Evolutionary conservation across 345 rosid genomes (phyloP).

Genomic region (Reutealis trisperma): DNA sequence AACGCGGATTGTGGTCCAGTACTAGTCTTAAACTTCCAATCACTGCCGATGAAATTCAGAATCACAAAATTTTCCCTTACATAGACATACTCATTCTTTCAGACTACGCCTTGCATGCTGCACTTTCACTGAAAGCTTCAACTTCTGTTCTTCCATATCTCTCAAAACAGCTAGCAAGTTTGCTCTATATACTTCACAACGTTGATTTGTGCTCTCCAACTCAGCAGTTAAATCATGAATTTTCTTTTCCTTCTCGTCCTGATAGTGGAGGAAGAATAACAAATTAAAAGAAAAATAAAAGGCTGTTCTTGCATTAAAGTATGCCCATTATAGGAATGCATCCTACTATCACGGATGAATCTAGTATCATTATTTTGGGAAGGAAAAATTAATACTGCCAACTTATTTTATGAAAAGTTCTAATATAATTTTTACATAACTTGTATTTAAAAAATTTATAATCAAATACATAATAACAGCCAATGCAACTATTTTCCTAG

Average conservation of each 20-base stretch:
- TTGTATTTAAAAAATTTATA: too few species aligned
- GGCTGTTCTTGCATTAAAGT: not conserved
- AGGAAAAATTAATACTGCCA: too few species aligned
- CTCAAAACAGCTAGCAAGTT: conserved; percentile 50
- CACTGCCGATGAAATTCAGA: not conserved
- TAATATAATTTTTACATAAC: too few species aligned
- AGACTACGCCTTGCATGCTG: conserved; percentile 47
- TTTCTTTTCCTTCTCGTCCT: conserved; percentile 49
- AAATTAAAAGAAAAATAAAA: not conserved
- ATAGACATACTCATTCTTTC: conserved; percentile 41
- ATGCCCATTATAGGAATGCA: not conserved
- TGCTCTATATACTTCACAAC: conserved; percentile 50
- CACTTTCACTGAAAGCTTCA: conserved; percentile 51
- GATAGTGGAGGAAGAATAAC: conserved; percentile 3
- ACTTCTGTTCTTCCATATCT: conserved; percentile 57
- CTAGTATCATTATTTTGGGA: too few species aligned
- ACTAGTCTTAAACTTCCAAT: not conserved
- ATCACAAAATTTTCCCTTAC: not conserved
- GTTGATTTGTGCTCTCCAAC: conserved; percentile 43
- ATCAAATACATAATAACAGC: too few species aligned
- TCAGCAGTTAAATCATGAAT: conserved; percentile 38
- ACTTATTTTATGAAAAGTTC: too few species aligned
- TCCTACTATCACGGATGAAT: not conserved
- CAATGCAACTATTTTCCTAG: too few species aligned
- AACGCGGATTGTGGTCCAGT: not conserved